Conservation (phyloP, 2,329 filamentous ascomycete genomes). For the Beauveria brongniartii region DNA sequence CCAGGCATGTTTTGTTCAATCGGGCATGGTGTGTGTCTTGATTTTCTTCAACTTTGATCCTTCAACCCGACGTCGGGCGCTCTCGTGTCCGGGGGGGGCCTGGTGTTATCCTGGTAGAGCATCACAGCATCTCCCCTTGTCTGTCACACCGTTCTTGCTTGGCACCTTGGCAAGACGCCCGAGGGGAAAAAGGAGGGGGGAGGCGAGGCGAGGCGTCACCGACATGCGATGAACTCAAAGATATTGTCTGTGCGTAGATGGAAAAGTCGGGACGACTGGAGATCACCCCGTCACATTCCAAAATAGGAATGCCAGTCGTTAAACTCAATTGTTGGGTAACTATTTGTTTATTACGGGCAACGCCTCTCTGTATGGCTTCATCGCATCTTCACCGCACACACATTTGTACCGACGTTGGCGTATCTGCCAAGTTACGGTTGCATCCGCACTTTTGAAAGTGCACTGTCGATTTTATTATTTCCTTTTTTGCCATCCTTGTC, state of each 20-base stretch:
- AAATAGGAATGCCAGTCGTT: neutral
- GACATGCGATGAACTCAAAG: neutral
- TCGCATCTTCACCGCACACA: neutral
- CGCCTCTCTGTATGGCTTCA: neutral
- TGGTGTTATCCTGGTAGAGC: too few relatives aligned
- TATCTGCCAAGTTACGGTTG: neutral
- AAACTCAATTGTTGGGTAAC: too few relatives aligned
- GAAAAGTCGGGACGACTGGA: neutral
- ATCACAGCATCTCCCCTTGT: too few relatives aligned
- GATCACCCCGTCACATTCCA: constrained; percentile 6
- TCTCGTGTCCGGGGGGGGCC: neutral
- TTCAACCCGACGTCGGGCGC: neutral
- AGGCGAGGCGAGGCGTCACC: neutral
- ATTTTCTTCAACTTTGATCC: too few relatives aligned
- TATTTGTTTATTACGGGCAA: neutral
- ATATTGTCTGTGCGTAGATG: neutral
- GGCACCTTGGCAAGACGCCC: too few relatives aligned
- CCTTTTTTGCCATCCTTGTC: neutral
- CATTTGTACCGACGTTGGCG: neutral
- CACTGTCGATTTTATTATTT: neutral
- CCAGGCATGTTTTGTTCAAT: neutral
- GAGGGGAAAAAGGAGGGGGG: neutral
- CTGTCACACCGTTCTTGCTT: neutral
- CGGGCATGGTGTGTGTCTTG: neutral
- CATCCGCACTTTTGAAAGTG: neutral